Evolutionary conservation across 2,329 filamentous ascomycete genomes (phyloP).

Genomic region (Xylariaceae sp.): DNA sequence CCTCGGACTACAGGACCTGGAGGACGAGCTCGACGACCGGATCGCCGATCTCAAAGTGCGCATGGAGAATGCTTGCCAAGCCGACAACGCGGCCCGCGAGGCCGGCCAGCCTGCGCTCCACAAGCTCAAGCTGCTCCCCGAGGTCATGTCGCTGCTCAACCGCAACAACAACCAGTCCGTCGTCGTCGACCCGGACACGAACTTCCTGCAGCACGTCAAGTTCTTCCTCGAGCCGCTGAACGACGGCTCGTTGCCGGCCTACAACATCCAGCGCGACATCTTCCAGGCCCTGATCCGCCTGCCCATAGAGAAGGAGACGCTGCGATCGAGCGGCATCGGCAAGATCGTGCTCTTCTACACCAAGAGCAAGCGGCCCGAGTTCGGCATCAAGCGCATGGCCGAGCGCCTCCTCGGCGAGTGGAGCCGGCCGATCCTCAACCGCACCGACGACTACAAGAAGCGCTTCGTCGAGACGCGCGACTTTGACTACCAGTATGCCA

Average conservation of each 20-base stretch:
- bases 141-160: constrained; percentile 82
- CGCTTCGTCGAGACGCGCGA: constrained; percentile 58
- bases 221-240: constrained; percentile 96
- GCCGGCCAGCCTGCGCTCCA: constrained; percentile 75
- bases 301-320: constrained; percentile 82
- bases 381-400: constrained; percentile 85
- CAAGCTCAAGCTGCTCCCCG: constrained; percentile 88
- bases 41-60: constrained; percentile 79
- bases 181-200: constrained; percentile 88
- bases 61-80: constrained; percentile 86
- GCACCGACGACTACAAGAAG: constrained; percentile 92
- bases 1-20: constrained; percentile 58
- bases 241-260: constrained; percentile 88
- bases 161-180: constrained; percentile 79
- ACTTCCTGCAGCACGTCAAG: constrained; percentile 88
- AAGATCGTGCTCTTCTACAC: constrained; percentile 97
- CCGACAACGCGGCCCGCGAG: constrained; percentile 75
- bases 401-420: constrained; percentile 90
- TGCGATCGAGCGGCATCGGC: constrained; percentile 87
- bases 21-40: constrained; percentile 82
- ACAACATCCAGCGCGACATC: constrained; percentile 94
- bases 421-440: constrained; percentile 89
- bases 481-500: constrained; percentile 54
- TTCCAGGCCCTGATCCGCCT: constrained; percentile 73
- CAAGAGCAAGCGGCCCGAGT: constrained; percentile 83